phyloP scores from a whole-genome alignment of 1,284 basidiomycete genomes.

The Coniferiporia weirii region DNA sequence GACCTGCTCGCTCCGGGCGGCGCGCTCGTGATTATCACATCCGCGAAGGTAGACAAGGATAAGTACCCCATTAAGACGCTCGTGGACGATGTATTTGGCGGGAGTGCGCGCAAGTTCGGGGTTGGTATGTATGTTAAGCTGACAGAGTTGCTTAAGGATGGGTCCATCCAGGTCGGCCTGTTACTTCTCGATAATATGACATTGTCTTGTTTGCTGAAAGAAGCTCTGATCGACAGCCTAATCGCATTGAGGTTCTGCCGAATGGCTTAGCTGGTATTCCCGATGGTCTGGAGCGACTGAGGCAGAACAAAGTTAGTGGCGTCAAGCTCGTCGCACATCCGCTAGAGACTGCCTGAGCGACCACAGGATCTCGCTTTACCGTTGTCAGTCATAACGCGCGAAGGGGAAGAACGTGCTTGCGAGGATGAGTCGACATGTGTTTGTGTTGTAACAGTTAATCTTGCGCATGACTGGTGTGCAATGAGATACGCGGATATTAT shows the following conservation, averaged over 20 bases:
- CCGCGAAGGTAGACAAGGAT: background rate
- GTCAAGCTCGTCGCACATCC: slow-evolving; percentile 47
- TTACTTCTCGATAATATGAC: background rate
- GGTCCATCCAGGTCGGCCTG: slow-evolving; percentile 7
- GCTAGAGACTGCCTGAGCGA: slow-evolving; percentile 34
- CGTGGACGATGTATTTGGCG: slow-evolving; percentile 3
- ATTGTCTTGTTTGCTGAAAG: slow-evolving; percentile 14
- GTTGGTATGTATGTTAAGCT: slow-evolving; percentile 11
- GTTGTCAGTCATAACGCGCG: too few relatives aligned
- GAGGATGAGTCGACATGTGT: too few relatives aligned
- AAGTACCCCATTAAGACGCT: slow-evolving; percentile 9
- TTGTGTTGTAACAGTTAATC: too few relatives aligned
- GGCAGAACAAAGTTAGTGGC: slow-evolving; percentile 38
- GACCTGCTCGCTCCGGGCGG: slow-evolving; percentile 21
- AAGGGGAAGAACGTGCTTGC: too few relatives aligned
- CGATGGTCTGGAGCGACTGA: slow-evolving; percentile 38
- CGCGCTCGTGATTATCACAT: slow-evolving; percentile 11
- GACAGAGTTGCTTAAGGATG: slow-evolving; percentile 3
- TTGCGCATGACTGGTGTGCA: too few relatives aligned
- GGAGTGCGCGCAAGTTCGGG: slow-evolving; percentile 2
- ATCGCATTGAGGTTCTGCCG: slow-evolving; percentile 38
- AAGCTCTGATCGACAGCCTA: slow-evolving; percentile 28
- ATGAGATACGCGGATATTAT: too few relatives aligned
- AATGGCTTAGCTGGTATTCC: slow-evolving; percentile 42
- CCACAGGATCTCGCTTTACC: too few relatives aligned